Base-by-base conservation (phyloP, 2,329 filamentous ascomycete genomes). In the Phoma sp. region DNA sequence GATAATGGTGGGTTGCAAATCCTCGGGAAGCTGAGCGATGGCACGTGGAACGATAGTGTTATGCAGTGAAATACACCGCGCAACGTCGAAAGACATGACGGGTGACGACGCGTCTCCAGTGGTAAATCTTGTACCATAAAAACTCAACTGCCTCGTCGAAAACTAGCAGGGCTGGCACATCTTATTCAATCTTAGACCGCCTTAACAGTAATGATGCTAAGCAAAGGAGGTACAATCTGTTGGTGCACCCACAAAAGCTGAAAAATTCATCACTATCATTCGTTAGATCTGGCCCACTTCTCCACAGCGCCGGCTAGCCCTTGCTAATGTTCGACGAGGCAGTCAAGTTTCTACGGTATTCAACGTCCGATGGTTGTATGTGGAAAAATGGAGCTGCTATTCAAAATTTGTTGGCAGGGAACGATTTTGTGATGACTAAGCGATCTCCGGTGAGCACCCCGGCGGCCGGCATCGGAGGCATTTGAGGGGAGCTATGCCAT, bases 391-490 rank as follows among this genome's bases (percentile, higher is more conserved):
- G n/a, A n/a, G n/a, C n/a, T n/a, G n/a, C n/a, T n/a, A n/a, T 25
- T 9, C 9, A 5, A 9, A 25, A 25, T 5, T 25, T 25, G 23
- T 33, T 7, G 14, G 17, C 4, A n/a, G 15, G 30, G 10, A 7
- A 18, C 4, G 26, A 7, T 3, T n/a, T 9, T n/a, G n/a, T n/a
- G n/a, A 18, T 47, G 43, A 47, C 42, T 46, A 32, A 28, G 38
- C 42, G 15, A n/a, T 15, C n/a, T n/a, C n/a, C n/a, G n/a, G n/a
- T 53, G 51, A 54, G 51, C 26, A 54, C 51, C 51, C n/a, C 10
- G 12, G 20, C 49, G 45, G 26, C 51, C 39, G 45, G 26, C 36
- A 32, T 48, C 51, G 51, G 51, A 49, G 51, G 14, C 39, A 18
- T 30, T 33, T 40, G 40, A 47, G 49, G 36, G 48, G 48, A 37